A percentile compares a stretch with the other conserved stretches of the same genome.
Evolutionary conservation across 2,329 filamentous ascomycete genomes (phyloP).

Genomic region (Curvularia lunata): DNA sequence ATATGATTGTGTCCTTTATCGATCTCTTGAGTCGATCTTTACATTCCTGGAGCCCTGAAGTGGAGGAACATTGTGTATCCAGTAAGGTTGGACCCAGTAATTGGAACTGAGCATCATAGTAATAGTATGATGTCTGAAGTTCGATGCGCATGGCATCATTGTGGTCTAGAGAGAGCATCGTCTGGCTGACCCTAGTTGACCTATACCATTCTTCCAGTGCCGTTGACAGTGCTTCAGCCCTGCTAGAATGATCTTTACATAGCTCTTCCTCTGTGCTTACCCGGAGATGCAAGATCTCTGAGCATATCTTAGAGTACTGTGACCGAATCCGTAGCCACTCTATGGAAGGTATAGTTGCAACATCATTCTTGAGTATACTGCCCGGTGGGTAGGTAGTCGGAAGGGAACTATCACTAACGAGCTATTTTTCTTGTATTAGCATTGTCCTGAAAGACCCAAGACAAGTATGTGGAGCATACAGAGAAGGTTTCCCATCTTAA

Average conservation of each 20-base stretch:
- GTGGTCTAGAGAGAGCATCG: background rate
- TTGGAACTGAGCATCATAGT: constrained; percentile 3
- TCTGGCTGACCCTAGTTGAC: background rate
- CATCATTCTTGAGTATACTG: background rate
- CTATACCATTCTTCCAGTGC: background rate
- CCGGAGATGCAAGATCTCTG: background rate
- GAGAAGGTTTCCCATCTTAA: constrained; percentile 7
- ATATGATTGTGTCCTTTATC: background rate
- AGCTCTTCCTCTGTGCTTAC: background rate
- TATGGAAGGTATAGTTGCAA: background rate
- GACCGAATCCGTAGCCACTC: background rate
- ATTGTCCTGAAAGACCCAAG: background rate
- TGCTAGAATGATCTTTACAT: background rate
- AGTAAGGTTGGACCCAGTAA: background rate
- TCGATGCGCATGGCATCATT: background rate
- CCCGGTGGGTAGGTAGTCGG: background rate
- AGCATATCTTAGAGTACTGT: background rate
- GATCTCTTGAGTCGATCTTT: background rate
- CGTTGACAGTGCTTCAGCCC: background rate
- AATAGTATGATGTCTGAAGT: background rate
- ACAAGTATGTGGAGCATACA: background rate
- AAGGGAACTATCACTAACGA: background rate
- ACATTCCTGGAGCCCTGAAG: background rate
- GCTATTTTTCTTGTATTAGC: background rate
- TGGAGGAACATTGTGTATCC: background rate